A percentile compares a stretch with the other conserved stretches of the same genome.
These are phyloP conservation scores for Penicillium sp. DNA, from an alignment of 2,329 filamentous ascomycete genomes.

Conservation along the genomic window DNA sequence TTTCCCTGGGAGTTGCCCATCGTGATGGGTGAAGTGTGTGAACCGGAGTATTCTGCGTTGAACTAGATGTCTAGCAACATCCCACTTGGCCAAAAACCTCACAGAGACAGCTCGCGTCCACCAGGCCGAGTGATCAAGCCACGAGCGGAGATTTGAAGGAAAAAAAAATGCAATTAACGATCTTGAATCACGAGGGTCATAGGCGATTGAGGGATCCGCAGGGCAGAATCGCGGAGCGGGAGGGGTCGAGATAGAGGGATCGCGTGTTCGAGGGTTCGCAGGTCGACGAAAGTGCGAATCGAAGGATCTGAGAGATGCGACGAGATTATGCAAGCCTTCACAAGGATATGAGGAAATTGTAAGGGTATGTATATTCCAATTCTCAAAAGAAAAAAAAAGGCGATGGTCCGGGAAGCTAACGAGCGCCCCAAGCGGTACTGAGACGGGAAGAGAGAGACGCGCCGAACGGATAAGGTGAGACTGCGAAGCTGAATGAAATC, in stretches of 20 bases:
- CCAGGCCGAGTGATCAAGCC: not conserved
- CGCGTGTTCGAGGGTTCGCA: constrained; percentile 1
- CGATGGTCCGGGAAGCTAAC: constrained; percentile 16
- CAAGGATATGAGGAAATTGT: not conserved
- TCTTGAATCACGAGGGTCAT: constrained; percentile 16
- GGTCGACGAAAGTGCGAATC: not conserved
- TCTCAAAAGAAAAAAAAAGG: constrained; percentile 1
- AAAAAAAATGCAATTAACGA: constrained; percentile 3
- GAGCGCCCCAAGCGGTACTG: constrained; percentile 9
- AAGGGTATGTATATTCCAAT: constrained; percentile 11
- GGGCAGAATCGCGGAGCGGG: constrained; percentile 17
- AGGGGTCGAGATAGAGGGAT: constrained; percentile 16
- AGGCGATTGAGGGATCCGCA: constrained; percentile 11
- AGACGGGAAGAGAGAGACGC: not conserved
- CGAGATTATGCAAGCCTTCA: constrained; percentile 1
- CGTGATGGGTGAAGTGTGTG: constrained; percentile 15
- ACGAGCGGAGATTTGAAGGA: not conserved
- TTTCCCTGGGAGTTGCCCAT: constrained; percentile 98
- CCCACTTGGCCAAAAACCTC: constrained; percentile 11
- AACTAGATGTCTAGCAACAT: constrained; percentile 24
- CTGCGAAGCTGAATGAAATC: not conserved
- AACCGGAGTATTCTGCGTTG: constrained; percentile 16
- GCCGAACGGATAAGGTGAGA: not conserved
- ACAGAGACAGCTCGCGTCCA: not conserved
- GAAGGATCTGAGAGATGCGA: not conserved